Evolutionary conservation across 2,329 filamentous ascomycete species (phyloP).

Genomic region (Alternaria tenuissima): DNA sequence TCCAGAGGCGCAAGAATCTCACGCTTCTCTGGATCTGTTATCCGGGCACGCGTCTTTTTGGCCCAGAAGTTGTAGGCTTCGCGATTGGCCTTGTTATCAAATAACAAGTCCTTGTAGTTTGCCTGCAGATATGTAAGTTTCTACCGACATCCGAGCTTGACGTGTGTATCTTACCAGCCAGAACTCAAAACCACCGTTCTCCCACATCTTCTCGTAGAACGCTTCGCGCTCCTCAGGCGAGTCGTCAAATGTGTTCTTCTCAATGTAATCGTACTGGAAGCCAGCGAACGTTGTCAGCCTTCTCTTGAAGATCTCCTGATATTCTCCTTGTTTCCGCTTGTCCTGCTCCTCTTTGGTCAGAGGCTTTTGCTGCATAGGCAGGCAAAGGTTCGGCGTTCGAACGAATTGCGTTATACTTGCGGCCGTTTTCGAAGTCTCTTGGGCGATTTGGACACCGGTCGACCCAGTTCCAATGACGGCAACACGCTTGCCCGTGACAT

Average conservation of each 20-base stretch:
- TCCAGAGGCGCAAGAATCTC: constrained; percentile 57
- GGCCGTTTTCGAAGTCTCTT: constrained; percentile 65
- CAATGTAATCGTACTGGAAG: constrained; percentile 64
- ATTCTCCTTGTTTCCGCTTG: constrained; percentile 48
- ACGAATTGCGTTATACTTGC: constrained; percentile 67
- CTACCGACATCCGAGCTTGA: background rate
- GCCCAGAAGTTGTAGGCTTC: constrained; percentile 59
- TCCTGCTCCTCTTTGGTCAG: constrained; percentile 63
- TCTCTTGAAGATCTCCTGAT: constrained; percentile 59
- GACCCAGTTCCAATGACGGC: constrained; percentile 72
- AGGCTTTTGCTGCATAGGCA: constrained; percentile 66
- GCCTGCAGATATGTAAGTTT: constrained; percentile 6
- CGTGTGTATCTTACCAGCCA: constrained; percentile 54
- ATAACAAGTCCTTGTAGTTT: constrained; percentile 52
- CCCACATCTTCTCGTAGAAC: constrained; percentile 55
- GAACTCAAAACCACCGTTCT: constrained; percentile 52
- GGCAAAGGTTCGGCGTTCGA: constrained; percentile 70
- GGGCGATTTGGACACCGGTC: constrained; percentile 70
- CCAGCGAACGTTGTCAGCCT: constrained; percentile 66
- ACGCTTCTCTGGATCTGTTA: constrained; percentile 55
- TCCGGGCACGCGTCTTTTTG: constrained; percentile 54
- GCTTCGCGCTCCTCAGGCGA: constrained; percentile 53
- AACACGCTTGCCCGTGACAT: constrained; percentile 65
- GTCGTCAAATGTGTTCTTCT: constrained; percentile 63
- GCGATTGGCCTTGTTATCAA: constrained; percentile 53